Percentiles rank a stretch among this genome's conserved stretches.
phyloP scores from a whole-genome alignment of 2,329 filamentous ascomycete genomes.

The Talaromyces sp. region DNA sequence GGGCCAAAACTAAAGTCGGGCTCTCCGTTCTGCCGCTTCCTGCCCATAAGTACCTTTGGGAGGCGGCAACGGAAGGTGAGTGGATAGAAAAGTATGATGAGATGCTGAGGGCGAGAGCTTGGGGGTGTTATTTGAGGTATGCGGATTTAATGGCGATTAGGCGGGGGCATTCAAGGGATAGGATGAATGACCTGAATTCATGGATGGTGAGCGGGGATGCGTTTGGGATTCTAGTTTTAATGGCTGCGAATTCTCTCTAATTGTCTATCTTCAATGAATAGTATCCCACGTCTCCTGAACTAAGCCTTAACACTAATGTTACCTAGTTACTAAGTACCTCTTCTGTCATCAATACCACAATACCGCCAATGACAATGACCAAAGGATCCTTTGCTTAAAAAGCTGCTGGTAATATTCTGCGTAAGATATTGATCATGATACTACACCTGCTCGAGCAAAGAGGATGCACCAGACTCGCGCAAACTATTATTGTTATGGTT shows the following conservation, averaged over 20 bases:
- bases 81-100: background rate
- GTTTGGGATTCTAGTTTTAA: background rate
- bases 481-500: too few species aligned
- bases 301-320: background rate
- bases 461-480: too few species aligned
- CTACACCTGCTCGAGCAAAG: too few species aligned
- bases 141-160: background rate
- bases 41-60: background rate
- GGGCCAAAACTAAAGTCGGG: background rate
- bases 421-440: too few species aligned
- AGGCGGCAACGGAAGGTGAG: background rate
- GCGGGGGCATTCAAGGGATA: background rate
- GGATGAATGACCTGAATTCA: background rate
- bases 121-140: background rate
- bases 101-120: background rate
- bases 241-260: background rate
- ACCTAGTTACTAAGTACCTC: too few species aligned
- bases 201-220: background rate
- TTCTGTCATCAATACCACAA: too few species aligned
- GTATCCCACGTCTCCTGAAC: background rate
- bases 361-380: too few species aligned
- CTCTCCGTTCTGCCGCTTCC: conserved; percentile 1
- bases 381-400: too few species aligned
- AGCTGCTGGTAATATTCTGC: too few species aligned
- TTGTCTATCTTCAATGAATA: background rate